Base-by-base conservation (phyloP, 2,329 filamentous ascomycete genomes). In the Plenodomus tracheiphilus region DNA sequence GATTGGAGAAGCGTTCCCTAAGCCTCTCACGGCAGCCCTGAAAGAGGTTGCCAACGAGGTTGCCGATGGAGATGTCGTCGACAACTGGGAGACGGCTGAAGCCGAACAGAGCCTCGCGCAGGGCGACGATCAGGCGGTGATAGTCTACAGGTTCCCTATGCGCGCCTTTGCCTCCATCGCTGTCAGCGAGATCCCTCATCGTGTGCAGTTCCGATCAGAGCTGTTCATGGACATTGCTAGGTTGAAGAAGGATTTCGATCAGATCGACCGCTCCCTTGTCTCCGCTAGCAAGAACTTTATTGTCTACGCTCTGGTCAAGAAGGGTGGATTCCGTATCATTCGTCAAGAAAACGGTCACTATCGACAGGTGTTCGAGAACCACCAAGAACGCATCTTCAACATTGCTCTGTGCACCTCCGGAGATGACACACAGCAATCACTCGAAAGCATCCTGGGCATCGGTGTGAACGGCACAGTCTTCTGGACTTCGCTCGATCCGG, bases 391-490 rank as follows among this genome's bases (percentile, higher is more conserved):
- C 55, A 89, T 97, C 49, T 97, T 97, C 79, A 97, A 94, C 69
- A 87, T 99, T 18, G 84, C 91, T 60, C 84, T 96, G 57, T 95
- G 90, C 46, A 84, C 85, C 18, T 79, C 83, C 3, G 71, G 80
- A 28, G 82, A 85, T 36, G 77, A 81, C 16, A 69, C 74, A 36
- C 51, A 54, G 17, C 51, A 62, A 19, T 43, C 55, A 25, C 41
- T 63, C 18, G 91, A 99, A 71, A 85, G 89, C 39, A 87, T 97
- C 45, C 86, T 99, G 47, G 93, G 89, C 35, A 97, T 94, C 47
- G 93, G 93, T 50, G 87, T 97, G 61, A 96, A 93, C 65, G 95
- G 94, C 38, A 89, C 92, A 9, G 91, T 97, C n/a, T 97, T 97
- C 77, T 99, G 94, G 89, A 86, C 91, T 10, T 87, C 85, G 52